Evolutionary conservation across 306 rosid genomes (phyloP).

Genomic region (Boehmeria nivea): DNA sequence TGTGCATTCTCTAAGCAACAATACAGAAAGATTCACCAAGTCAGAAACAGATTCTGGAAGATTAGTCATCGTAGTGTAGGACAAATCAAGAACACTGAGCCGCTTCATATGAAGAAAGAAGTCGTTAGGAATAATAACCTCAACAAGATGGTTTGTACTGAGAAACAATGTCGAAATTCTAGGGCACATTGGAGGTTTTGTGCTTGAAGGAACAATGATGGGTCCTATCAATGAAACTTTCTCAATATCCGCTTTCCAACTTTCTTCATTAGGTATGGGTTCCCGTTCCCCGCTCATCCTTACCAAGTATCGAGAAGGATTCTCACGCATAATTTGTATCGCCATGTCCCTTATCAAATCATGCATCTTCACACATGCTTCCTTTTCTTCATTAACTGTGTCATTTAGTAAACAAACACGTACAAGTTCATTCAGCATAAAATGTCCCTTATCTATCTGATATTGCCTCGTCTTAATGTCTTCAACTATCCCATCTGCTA

Average conservation of each 20-base stretch:
- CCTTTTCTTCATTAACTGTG: too few relatives aligned
- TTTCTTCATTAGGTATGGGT: too few relatives aligned
- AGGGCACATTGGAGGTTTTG: constrained; percentile 1
- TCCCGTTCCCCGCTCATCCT: not conserved
- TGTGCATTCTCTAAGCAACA: not conserved
- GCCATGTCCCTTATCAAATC: constrained; percentile 16
- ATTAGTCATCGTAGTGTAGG: not conserved
- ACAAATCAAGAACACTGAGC: constrained; percentile 14
- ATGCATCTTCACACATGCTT: constrained; percentile 9
- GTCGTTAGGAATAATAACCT: not conserved
- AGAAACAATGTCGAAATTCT: constrained; percentile 15
- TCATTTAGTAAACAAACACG: not conserved
- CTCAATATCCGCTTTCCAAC: not conserved
- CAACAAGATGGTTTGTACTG: not conserved
- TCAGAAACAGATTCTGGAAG: not conserved
- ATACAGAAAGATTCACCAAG: constrained; percentile 9
- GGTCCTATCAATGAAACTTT: not conserved
- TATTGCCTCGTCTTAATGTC: too few relatives aligned
- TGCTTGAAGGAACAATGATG: not conserved
- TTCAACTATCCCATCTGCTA: constrained; percentile 1
- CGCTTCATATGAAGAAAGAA: constrained; percentile 2
- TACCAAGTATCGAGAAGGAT: not conserved
- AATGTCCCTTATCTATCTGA: not conserved
- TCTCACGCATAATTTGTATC: not conserved
- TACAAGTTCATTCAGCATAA: constrained; percentile 5